Conservation (phyloP, 257 asterid genomes). For the Thymus mandschuricus region DNA sequence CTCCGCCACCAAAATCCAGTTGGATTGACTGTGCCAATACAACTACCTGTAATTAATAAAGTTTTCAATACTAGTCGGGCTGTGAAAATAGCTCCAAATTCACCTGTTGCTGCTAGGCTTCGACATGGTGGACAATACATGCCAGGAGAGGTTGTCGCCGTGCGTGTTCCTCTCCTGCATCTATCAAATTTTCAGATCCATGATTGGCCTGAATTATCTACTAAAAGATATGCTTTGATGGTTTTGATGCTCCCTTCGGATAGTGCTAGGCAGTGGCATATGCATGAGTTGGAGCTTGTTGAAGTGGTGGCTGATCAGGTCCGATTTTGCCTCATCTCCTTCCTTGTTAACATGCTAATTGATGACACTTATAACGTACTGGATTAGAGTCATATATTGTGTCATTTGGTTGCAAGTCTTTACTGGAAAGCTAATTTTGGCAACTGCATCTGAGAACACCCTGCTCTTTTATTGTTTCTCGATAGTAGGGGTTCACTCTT, state of each 20-base stretch:
- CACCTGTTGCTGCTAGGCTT: conserved; percentile 89
- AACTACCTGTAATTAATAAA: conserved; percentile 74
- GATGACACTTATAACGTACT: background rate
- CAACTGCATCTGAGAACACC: background rate
- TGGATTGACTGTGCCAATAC: conserved; percentile 87
- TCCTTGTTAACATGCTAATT: conserved; percentile 15
- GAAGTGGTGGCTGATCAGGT: conserved; percentile 99
- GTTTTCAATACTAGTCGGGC: conserved; percentile 79
- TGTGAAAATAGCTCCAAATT: conserved; percentile 77
- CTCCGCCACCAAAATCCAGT: conserved; percentile 90
- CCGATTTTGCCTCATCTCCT: conserved; percentile 22
- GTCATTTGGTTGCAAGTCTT: background rate
- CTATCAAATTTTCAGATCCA: conserved; percentile 89
- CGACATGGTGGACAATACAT: conserved; percentile 74
- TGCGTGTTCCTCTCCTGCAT: conserved; percentile 89
- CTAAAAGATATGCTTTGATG: conserved; percentile 92
- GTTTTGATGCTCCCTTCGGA: conserved; percentile 95
- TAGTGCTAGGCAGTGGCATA: conserved; percentile 98
- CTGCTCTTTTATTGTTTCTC: background rate
- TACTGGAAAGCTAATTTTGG: conserved; percentile 5
- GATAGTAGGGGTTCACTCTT: conserved; percentile 3
- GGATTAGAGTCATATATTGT: background rate
- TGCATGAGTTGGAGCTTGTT: conserved; percentile 95
- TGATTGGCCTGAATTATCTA: conserved; percentile 96
- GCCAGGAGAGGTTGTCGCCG: conserved; percentile 97